phyloP scores from a whole-genome alignment of 192 early-diverging fungal genomes.

The Backusella tuberculispora region DNA sequence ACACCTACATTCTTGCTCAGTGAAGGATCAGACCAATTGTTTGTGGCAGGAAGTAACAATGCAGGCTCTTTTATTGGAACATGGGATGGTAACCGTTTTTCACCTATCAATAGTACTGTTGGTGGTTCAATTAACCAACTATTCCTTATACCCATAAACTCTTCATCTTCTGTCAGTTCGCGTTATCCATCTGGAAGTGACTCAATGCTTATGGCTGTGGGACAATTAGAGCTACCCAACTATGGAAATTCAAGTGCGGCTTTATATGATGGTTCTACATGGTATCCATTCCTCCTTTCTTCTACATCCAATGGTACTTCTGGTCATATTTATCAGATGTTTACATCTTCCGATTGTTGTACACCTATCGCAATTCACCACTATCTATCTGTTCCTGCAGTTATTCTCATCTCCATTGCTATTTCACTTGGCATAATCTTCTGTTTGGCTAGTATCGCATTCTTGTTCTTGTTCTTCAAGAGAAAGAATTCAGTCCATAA shows the following conservation, averaged over 20 bases:
- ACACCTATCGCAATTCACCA: slow-evolving; percentile 11
- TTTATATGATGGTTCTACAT: slow-evolving; percentile 51
- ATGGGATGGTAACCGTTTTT: slow-evolving; percentile 19
- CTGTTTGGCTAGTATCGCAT: slow-evolving; percentile 61
- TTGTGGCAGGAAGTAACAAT: neutral
- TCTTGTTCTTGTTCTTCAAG: slow-evolving; percentile 49
- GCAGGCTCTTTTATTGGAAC: slow-evolving; percentile 8
- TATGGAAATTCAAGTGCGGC: slow-evolving; percentile 48
- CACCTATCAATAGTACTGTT: slow-evolving; percentile 19
- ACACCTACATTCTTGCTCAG: neutral
- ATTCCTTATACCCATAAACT: slow-evolving; percentile 19
- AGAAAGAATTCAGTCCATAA: slow-evolving; percentile 16
- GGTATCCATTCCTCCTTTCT: slow-evolving; percentile 49
- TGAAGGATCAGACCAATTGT: slow-evolving; percentile 5
- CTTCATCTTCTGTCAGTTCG: slow-evolving; percentile 2
- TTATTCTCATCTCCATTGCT: slow-evolving; percentile 71
- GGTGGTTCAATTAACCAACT: slow-evolving; percentile 22
- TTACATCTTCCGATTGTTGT: slow-evolving; percentile 18
- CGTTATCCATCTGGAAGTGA: slow-evolving; percentile 19
- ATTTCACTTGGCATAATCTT: slow-evolving; percentile 69
- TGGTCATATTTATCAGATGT: slow-evolving; percentile 31
- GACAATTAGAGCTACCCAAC: slow-evolving; percentile 42
- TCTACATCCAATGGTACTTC: slow-evolving; percentile 34
- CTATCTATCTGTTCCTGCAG: slow-evolving; percentile 56
- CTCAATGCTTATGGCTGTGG: slow-evolving; percentile 47